Evolutionary conservation across 306 rosid species (phyloP), one percentile per base, ranked within the genome.

Genomic region (Dryas octopetala): DNA sequence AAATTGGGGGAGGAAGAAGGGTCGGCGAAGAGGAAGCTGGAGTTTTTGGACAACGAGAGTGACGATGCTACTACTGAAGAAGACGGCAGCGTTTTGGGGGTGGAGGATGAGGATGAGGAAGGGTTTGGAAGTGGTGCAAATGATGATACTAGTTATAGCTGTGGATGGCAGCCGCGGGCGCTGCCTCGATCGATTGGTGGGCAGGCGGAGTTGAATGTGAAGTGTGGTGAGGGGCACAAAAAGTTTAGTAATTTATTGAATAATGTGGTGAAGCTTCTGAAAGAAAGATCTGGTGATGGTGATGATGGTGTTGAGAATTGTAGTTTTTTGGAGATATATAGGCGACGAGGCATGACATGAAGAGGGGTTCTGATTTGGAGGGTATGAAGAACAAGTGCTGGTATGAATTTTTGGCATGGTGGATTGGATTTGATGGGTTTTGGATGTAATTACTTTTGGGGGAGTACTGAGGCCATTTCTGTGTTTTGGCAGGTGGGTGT

Each of bases 301-400:
- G 54, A 52, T 2, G 79, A 78, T 16, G 46, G 2, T 57, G 12
- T 67, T 16, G 73, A 44, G 3, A 38, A 54, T 9, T 6, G 57
- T 28, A 62, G 80, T n/a, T 3, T 78, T 16, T 15, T 78, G 49
- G 78, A 86, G 32, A 78, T 76, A 46, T 62, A 55, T 7, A 74
- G 1, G 76, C 48, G 9, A 4, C 40, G 65, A 1, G 91, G 93
- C 47, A 2, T 86, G 61, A 77, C 32, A 46, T 88, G 69, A 73
- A 7, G 8, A 66, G 14, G 47, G 62, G 57, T 53, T 51, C 15
- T n/a, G 72, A 5, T 47, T 14, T 8, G 66, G 12, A 17, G 23
- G 23, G 23, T 23, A 23, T 23, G 19, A 67, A 26, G 70, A 16
- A 13, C 23, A 23, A 23, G 23, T 23, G 23, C 23, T 23, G 23